Percentiles rank a stretch among this genome's conserved stretches.
These are phyloP conservation scores for Trametes cingulata DNA, from an alignment of 768 basidiomycete species.

Conservation along the genomic window DNA sequence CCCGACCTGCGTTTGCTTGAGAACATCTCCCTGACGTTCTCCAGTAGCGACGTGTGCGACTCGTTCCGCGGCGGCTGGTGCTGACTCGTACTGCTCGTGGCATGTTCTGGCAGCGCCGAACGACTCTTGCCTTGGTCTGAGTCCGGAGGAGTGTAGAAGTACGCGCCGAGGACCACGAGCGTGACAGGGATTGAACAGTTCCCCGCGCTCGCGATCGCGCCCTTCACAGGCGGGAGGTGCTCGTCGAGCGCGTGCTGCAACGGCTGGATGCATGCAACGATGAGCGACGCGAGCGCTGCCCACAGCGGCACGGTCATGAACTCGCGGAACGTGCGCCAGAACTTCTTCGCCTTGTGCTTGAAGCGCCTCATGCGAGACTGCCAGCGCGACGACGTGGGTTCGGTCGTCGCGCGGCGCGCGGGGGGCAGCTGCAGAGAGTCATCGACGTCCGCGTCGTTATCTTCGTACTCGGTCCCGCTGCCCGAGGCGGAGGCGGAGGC, in stretches of 20 bases:
- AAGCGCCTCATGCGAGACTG: slow-evolving; percentile 32
- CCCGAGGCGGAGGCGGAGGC: slow-evolving; percentile 20
- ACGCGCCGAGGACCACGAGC: slow-evolving; percentile 88
- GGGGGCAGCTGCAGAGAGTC: slow-evolving; percentile 24
- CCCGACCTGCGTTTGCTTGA: slow-evolving; percentile 31
- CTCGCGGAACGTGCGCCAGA: slow-evolving; percentile 48
- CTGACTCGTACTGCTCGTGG: neutral
- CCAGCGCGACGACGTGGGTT: slow-evolving; percentile 26
- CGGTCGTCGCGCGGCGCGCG: slow-evolving; percentile 12
- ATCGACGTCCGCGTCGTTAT: slow-evolving; percentile 24
- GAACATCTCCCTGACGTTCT: slow-evolving; percentile 47
- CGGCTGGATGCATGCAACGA: slow-evolving; percentile 76
- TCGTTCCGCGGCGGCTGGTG: slow-evolving; percentile 24
- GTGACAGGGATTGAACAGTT: slow-evolving; percentile 87
- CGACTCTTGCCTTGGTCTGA: slow-evolving; percentile 17
- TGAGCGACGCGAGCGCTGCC: slow-evolving; percentile 70
- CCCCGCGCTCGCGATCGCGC: slow-evolving; percentile 66
- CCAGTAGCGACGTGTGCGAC: slow-evolving; percentile 39
- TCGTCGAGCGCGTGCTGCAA: slow-evolving; percentile 70
- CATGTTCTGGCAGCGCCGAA: slow-evolving; percentile 15
- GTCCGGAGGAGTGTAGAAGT: slow-evolving; percentile 63
- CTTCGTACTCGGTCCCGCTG: slow-evolving; percentile 23
- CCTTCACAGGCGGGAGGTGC: slow-evolving; percentile 65
- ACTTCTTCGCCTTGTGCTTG: slow-evolving; percentile 28
- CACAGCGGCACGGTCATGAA: slow-evolving; percentile 92